These are phyloP conservation scores for Cucurbita moschata DNA, from an alignment of 306 rosid genomes.

Conservation along the genomic window DNA sequence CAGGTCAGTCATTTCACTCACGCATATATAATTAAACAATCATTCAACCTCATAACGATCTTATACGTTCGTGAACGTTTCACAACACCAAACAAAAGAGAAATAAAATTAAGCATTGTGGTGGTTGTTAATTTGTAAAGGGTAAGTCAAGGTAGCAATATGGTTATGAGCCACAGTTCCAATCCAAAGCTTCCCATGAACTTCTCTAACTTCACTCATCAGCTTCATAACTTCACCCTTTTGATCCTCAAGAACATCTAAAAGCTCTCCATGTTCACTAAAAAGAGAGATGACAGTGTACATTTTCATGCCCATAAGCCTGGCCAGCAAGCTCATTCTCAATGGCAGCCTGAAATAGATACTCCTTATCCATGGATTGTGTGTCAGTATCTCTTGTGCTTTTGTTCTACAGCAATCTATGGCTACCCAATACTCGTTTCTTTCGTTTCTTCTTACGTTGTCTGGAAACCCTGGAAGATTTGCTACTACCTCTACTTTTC, in stretches of 20 bases:
- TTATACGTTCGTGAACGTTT: no score
- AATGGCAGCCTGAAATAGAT: conserved; percentile 65
- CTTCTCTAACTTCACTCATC: conserved; percentile 79
- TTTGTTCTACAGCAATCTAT: conserved; percentile 82
- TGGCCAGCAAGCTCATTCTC: conserved; percentile 47
- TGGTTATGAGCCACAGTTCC: conserved; percentile 95
- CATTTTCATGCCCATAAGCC: conserved; percentile 76
- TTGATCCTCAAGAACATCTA: conserved; percentile 73
- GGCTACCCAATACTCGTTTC: conserved; percentile 78
- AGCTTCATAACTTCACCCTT: conserved; percentile 62
- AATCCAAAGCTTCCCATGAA: conserved; percentile 70
- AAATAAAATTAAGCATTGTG: background rate
- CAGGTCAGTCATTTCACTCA: no score
- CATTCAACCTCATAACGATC: no score
- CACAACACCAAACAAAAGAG: no score
- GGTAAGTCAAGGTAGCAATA: conserved; percentile 68
- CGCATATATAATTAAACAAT: no score
- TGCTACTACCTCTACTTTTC: conserved; percentile 35
- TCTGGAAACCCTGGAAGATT: conserved; percentile 84
- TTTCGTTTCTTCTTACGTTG: conserved; percentile 64
- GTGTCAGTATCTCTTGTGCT: conserved; percentile 48
- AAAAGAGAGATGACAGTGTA: conserved; percentile 55
- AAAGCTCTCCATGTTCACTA: conserved; percentile 42
- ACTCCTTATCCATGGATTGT: conserved; percentile 70
- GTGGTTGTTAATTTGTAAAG: conserved; percentile 7